Evolutionary conservation across 2,329 filamentous ascomycete genomes (phyloP), one percentile per base, ranked within the genome.

Genomic region (Lachnum nothofagi): DNA sequence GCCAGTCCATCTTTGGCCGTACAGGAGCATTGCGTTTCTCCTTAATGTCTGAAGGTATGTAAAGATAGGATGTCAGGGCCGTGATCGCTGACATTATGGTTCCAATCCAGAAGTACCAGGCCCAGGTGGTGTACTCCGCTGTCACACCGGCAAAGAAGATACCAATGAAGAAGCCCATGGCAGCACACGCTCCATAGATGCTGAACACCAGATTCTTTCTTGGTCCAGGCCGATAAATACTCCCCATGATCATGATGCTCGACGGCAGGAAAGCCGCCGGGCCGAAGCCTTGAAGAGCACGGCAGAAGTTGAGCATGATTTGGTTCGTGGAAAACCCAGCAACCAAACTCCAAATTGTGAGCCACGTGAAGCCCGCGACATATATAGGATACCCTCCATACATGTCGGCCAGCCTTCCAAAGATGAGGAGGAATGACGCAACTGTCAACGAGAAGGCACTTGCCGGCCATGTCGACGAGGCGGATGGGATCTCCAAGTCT

Each of bases 261-360:
- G 82, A 79, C 0, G 85, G 84, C 12, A 89, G 65, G 52, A 86
- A 88, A 0, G 86, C 85, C 1, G 86, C 84, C 1, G 84, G 76
- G 0, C 85, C 87, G 8, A 91, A 68, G 0, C 87, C 87, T 65
- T 89, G 85, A 37, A 90, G 68, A 7, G 86, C 86, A 44, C 87
- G 82, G 62, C 82, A 86, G 46, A 85, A 72, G 56, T 88, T 84
- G 53, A 91, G 72, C 82, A 89, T 86, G 43, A 80, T 65, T 51
- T 82, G 76, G 66, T 79, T 83, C 46, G 72, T 70, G 50, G 81
- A 83, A 67, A 91, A 88, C 9, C 86, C 87, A 14, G 77, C 78
- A 46, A 88, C 69, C 45, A 91, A 67, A 8, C 79, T 82, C 79
- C 86, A 91, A 31, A 83, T 54, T 6, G 79, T 65, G 43, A 88